Base-by-base conservation (phyloP, 345 rosid genomes). In the Lumnitzera littorea region DNA sequence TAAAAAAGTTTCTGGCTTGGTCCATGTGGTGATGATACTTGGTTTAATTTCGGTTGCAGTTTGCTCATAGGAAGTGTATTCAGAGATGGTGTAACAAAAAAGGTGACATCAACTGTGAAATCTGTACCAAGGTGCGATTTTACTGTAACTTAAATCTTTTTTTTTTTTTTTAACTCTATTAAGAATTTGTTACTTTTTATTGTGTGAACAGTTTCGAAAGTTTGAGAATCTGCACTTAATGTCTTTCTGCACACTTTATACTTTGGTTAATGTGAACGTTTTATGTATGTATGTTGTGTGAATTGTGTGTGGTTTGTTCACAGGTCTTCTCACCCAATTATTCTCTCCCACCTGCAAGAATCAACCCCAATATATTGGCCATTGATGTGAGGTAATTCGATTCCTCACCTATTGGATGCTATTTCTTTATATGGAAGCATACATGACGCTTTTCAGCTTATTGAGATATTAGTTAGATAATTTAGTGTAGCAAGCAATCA, bases 21-120 rank as follows among this genome's bases (percentile, higher is more conserved):
- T 53, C 16, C 43, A 36, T 57, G 46, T 46, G 52, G 23, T 46
- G 47, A 62, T 67, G 59, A 67, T 36, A 5, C 60, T 41, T 48
- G 55, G 56, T 57, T 52, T 3, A 14, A 12, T 60, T 62, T 55
- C 41, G 57, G 8, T 54, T 50, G 64, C 50, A 82, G 90, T 84
- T 84, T 78, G 91, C 87, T 67, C 91, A 84, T 63, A 69, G 87
- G 74, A 84, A 72, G 67, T 84, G 91, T 73, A 80, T 82, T 57
- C 91, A 84, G 70, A 80, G 77, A 64, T 84, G 91, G 91, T 84
- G 91, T 72, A 78, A 78, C 72, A 82, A 82, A 62, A 84, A 84
- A 62, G 91, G 91, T 6, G 78, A 82, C 67, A 76, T 76, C 6
- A 82, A 79, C 51, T 84, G 91, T 24, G 91, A 84, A 69, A 82